phyloP scores from a whole-genome alignment of 257 asterid genomes.

The Cordia subcordata region DNA sequence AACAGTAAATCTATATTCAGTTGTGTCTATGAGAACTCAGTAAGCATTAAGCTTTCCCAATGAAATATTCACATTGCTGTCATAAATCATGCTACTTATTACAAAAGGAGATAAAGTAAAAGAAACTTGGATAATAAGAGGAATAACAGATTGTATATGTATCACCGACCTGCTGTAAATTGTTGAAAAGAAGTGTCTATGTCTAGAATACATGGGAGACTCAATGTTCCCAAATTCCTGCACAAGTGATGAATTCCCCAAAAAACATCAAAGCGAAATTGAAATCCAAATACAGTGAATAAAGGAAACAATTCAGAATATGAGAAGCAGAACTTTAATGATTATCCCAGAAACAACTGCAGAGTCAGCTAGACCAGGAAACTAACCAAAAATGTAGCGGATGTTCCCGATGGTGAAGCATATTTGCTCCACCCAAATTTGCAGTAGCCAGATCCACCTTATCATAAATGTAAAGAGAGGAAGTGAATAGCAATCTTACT shows the following conservation, averaged over 20 bases:
- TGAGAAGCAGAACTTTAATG: background rate
- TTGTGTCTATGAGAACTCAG: background rate
- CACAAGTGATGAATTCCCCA: constrained; percentile 9
- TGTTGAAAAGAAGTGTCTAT: constrained; percentile 86
- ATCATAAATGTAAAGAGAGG: constrained; percentile 12
- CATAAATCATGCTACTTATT: background rate
- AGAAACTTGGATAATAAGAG: constrained; percentile 8
- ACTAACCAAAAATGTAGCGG: constrained; percentile 91
- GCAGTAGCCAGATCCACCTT: constrained; percentile 97
- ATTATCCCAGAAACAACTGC: constrained; percentile 11
- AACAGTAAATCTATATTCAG: no score
- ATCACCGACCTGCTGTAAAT: constrained; percentile 68
- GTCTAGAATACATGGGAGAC: constrained; percentile 91
- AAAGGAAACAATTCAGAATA: no score
- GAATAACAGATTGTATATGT: background rate
- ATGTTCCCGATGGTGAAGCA: constrained; percentile 82
- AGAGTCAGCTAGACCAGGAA: constrained; percentile 16
- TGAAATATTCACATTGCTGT: no score
- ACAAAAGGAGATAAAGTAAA: constrained; percentile 1
- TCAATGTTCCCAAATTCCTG: constrained; percentile 98
- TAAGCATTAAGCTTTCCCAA: background rate
- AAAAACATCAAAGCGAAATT: constrained; percentile 6
- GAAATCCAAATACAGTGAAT: background rate
- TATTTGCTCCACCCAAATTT: constrained; percentile 99
- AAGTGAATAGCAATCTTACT: constrained; percentile 6